Base-by-base conservation (phyloP, 495 filamentous ascomycete species). In the Sporormia fimetaria region DNA sequence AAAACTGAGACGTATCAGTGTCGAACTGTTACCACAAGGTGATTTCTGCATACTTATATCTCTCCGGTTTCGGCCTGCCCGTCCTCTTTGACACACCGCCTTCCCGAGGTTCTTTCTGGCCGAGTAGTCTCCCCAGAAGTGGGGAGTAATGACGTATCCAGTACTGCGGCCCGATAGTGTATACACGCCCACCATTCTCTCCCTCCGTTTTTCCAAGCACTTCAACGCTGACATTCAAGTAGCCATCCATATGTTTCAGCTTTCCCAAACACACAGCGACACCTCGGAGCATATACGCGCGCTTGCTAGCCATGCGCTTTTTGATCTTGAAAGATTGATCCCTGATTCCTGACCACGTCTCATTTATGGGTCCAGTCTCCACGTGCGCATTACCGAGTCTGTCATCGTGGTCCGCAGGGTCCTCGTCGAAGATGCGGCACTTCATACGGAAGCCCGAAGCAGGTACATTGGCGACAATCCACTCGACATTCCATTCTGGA, bases 91-190 rank as follows among this genome's bases (percentile, higher is more conserved):
- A 40, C 14, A 38, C 33, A n/a, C 48, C 42, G 16, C 44, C 57
- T 3, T 57, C 47, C 28, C 57, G 62, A 25, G 63, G 66, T 50
- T 79, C 82, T 58, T 87, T 90, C 18, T 78, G 78, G 3, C 84
- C 83, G 4, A 76, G 70, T 21, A 95, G 53, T 33, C 86, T 71
- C 11, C 88, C 88, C 42, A 95, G 84, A 64, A 95, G 71, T 11
- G 88, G 87, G 2, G 81, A 87, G 54, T 79, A 82, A 56, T 96
- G 88, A 52, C 81, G 81, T 37, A 78, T 76, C 76, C 81, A 96
- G 26, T 66, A 72, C 32, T 80, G 78, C 21, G 77, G 76, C 0
- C 80, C 84, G 18, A 83, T 57, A 0, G 84, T 92, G 58, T 84
- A 93, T 57, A 82, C 68, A 22, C 83, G 73, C 1, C 77, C 83